A percentile compares a stretch with the other conserved stretches of the same genome.
phyloP scores from a whole-genome alignment of 306 rosid genomes.

The Dryas octopetala region DNA sequence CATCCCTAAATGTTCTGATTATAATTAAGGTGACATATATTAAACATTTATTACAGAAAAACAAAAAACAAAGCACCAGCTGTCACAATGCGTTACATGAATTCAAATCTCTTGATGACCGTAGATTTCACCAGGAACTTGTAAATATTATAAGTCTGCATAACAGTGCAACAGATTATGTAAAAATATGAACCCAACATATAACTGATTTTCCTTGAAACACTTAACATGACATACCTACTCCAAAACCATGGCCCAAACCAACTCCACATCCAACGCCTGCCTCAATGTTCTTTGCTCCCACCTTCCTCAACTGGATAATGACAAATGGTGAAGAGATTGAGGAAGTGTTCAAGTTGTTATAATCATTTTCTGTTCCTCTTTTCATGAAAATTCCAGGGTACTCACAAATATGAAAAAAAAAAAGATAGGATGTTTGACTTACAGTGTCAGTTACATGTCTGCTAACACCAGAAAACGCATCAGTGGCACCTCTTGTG shows the following conservation, averaged over 20 bases:
- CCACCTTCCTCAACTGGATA: constrained; percentile 74
- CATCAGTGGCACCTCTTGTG: constrained; percentile 92
- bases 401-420: neutral
- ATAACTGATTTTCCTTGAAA: constrained; percentile 1
- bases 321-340: constrained; percentile 9
- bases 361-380: neutral
- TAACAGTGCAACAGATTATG: neutral
- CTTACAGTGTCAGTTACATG: constrained; percentile 80
- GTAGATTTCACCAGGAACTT: neutral
- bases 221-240: constrained; percentile 54
- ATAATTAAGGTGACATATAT: neutral
- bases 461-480: constrained; percentile 82
- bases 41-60: neutral
- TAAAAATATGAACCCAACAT: neutral
- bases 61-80: neutral
- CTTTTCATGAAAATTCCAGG: neutral
- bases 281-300: constrained; percentile 78
- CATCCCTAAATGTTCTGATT: neutral
- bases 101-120: neutral
- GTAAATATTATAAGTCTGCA: neutral
- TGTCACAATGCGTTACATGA: neutral
- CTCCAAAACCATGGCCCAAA: constrained; percentile 96
- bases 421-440: constrained; percentile 11
- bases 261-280: constrained; percentile 98
- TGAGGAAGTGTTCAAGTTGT: neutral